phyloP scores from a whole-genome alignment of 1,284 basidiomycete genomes.

The Sanghuangporus weigelae region DNA sequence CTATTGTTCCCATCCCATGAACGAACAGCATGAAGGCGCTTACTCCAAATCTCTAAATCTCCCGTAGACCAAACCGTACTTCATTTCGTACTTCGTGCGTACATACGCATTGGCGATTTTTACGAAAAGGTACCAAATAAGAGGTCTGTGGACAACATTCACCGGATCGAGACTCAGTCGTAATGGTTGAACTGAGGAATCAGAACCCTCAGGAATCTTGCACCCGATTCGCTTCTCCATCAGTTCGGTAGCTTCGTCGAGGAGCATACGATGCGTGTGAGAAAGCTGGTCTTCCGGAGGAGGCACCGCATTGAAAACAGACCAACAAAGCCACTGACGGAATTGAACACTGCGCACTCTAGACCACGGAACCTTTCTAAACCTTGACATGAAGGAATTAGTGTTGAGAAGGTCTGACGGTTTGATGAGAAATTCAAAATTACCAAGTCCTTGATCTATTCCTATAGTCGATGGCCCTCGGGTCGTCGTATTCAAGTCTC shows the following conservation, averaged over 20 bases:
- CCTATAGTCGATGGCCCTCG: slow-evolving; percentile 72
- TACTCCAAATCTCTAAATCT: slow-evolving; percentile 60
- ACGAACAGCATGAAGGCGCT: slow-evolving; percentile 25
- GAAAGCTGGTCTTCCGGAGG: slow-evolving; percentile 45
- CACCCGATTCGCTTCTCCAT: slow-evolving; percentile 73
- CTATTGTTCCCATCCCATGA: neutral
- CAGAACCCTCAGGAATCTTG: slow-evolving; percentile 57
- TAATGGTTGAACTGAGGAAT: slow-evolving; percentile 52
- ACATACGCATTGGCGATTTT: slow-evolving; percentile 48
- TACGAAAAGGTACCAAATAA: slow-evolving; percentile 66
- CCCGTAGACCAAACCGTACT: slow-evolving; percentile 44
- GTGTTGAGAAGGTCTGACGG: neutral
- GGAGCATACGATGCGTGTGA: slow-evolving; percentile 38
- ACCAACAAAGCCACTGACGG: slow-evolving; percentile 81
- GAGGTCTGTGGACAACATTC: slow-evolving; percentile 62
- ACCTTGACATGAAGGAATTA: slow-evolving; percentile 40
- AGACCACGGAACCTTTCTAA: slow-evolving; percentile 71
- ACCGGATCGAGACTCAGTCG: slow-evolving; percentile 79
- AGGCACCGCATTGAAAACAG: slow-evolving; percentile 65
- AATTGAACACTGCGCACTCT: slow-evolving; percentile 62
- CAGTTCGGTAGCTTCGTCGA: slow-evolving; percentile 57
- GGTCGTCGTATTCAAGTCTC: slow-evolving; percentile 56
- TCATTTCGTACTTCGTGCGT: slow-evolving; percentile 39
- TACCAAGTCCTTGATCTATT: slow-evolving; percentile 61
- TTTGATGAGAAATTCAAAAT: slow-evolving; percentile 6